Base-by-base conservation (phyloP, 192 early-diverging fungal genomes). In the Coemansia pectinata region DNA sequence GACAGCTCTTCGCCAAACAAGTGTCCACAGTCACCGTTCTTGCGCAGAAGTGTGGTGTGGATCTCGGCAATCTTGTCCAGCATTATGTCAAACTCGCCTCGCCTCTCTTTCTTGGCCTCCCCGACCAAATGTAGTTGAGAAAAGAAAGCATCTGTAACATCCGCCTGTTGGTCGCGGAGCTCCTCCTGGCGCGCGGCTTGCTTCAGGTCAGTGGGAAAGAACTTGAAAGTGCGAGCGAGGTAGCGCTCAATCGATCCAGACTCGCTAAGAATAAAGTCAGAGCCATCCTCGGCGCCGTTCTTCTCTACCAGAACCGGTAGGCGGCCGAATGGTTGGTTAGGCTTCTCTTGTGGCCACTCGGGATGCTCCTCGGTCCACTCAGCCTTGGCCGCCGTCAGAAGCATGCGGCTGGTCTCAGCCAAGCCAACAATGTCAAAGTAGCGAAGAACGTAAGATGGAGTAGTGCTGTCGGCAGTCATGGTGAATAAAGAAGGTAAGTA, bases 11-110 rank as follows among this genome's bases (percentile, higher is more conserved):
- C 63, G 33, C 87, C 85, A 50, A 85, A 60, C 47, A 77, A 76
- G 53, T 77, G 76, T 1, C 87, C 87, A 50, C 75, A 88, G 65
- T 66, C 67, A 39, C 87, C 88, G 64, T 89, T 88, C 42, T 79
- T 63, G 34, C 39, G 44, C 41, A 88, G 70, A 12, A 67, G 41
- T 44, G 62, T 53, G 21, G 79, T 72, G 57, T 85, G 81, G 15
- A 81, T 73, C 4, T 62, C 21, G 25, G 77, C 57, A 0, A 76
- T 45, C 44, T 77, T 78, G 14, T 52, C 71, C 15, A 71, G 55
- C 39, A 71, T 38, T 0, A 25, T 25, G 6, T 70, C 61, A 62
- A 85, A 71, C 63, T 53, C 62, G 1, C 25, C 61, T 50, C 62
- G 72, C 23, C 9, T 44, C 12, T 74, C 72, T 41, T 84, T 69